Evolutionary conservation across 805 yeast species (phyloP), one percentile per base, ranked within the genome.

Genomic region (Candida ascalaphidarum): DNA sequence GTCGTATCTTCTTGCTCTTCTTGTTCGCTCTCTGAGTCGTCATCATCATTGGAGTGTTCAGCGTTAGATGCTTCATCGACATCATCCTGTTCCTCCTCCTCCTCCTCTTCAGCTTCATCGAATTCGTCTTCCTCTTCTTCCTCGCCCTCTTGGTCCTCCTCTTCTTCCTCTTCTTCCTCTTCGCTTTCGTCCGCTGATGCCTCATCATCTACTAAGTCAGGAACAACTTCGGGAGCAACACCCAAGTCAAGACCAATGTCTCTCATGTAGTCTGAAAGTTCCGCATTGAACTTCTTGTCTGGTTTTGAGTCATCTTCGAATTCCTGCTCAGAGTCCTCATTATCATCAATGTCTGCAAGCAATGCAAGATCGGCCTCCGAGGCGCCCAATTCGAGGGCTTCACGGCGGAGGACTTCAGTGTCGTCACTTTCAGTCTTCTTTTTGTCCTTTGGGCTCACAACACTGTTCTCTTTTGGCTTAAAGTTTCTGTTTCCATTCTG

Each of bases 381-480:
- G 13, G 96, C 97, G 19, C 96, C 96, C 17, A 88, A 57, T 14
- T 77, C 77, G 10, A 77, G 50, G 3, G 94, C 94, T 57, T 81
- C 94, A 35, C 76, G 72, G 40, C 81, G 75, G 27, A 83, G 50
- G 2, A 60, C 33, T 3, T 58, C 68, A n/a, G 33, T 46, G 12
- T 34, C 18, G 12, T 12, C 26, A 17, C 17, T 17, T 11, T 24
- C 21, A 21, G 19, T 14, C 25, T 29, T 17, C 18, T 18, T 25
- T 23, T 21, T n/a, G 25, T n/a, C 20, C 23, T 17, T 11, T 7
- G 22, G 5, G 22, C 11, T 17, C 9, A 13, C 21, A 9, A 5
- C 11, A 7, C 11, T 21, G 22, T 5, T 7, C 12, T 11, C 22
- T n/a, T 21, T 21, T 18, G 30, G 23, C 14, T 22, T 18, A n/a